These are phyloP conservation scores for Mucor sp. DNA, from an alignment of 371 early-diverging fungal genomes.

Conservation along the genomic window DNA sequence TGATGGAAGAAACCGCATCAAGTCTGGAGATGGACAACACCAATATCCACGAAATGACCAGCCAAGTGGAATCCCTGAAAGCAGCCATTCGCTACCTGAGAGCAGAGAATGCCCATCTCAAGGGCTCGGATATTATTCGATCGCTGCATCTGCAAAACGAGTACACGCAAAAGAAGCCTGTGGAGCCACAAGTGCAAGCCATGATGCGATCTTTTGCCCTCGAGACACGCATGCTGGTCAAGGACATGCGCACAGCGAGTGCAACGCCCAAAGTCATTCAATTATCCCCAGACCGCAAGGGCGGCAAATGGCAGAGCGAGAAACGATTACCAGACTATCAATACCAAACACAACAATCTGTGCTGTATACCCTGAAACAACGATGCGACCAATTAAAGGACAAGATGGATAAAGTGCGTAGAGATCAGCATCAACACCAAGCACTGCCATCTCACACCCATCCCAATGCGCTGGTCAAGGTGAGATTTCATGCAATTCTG, in stretches of 20 bases:
- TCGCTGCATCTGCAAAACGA: constrained; percentile 37
- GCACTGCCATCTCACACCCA: background rate
- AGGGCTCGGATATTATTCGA: constrained; percentile 54
- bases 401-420: constrained; percentile 36
- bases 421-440: constrained; percentile 5
- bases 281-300: constrained; percentile 17
- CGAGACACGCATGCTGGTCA: constrained; percentile 40
- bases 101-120: constrained; percentile 80
- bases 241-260: constrained; percentile 52
- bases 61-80: constrained; percentile 66
- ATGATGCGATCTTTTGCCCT: constrained; percentile 37
- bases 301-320: constrained; percentile 62
- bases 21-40: constrained; percentile 9
- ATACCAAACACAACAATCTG: constrained; percentile 73
- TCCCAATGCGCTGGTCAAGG: background rate
- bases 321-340: constrained; percentile 65
- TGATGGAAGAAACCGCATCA: constrained; percentile 9
- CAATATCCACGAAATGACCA: constrained; percentile 20
- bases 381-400: constrained; percentile 58
- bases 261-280: constrained; percentile 60
- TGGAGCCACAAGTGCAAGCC: constrained; percentile 45
- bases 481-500: background rate
- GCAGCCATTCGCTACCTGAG: constrained; percentile 76
- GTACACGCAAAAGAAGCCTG: background rate
- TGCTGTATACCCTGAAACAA: constrained; percentile 62